phyloP scores from a whole-genome alignment of 78 protist species.

The Trichosphaerium sp. region DNA sequence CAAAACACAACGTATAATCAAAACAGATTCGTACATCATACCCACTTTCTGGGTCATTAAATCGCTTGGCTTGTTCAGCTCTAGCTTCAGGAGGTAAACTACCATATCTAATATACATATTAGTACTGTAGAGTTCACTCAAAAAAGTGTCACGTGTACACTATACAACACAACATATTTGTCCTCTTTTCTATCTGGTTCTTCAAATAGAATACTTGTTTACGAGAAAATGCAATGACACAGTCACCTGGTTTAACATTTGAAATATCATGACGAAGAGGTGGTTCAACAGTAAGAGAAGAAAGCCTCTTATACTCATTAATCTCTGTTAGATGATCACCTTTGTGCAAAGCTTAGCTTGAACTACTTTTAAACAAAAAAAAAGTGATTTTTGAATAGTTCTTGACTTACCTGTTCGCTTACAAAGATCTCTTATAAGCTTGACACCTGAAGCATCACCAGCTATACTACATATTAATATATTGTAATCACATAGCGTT shows the following conservation, averaged over 20 bases:
- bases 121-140: background rate
- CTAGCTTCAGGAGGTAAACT: slow-evolving; percentile 55
- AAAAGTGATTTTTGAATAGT: background rate
- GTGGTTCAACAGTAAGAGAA: background rate
- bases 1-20: no score
- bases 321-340: background rate
- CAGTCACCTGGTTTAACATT: slow-evolving; percentile 53
- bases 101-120: slow-evolving; percentile 31
- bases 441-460: slow-evolving; percentile 57
- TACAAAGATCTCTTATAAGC: slow-evolving; percentile 25
- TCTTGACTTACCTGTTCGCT: slow-evolving; percentile 42
- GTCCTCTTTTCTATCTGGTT: slow-evolving; percentile 11
- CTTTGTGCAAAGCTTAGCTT: background rate
- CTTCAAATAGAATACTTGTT: slow-evolving; percentile 25
- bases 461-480: no score
- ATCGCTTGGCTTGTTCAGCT: slow-evolving; percentile 22
- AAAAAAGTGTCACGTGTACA: background rate
- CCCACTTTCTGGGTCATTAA: slow-evolving; percentile 23
- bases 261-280: background rate
- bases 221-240: slow-evolving; percentile 44
- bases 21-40: slow-evolving; percentile 7
- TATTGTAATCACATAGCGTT: no score
- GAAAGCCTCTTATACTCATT: slow-evolving; percentile 36
- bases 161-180: slow-evolving; percentile 16
- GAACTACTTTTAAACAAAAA: background rate